Evolutionary conservation across 202 grass and related monocot species (phyloP).

Genomic region (Hordeum pubiflorum): DNA sequence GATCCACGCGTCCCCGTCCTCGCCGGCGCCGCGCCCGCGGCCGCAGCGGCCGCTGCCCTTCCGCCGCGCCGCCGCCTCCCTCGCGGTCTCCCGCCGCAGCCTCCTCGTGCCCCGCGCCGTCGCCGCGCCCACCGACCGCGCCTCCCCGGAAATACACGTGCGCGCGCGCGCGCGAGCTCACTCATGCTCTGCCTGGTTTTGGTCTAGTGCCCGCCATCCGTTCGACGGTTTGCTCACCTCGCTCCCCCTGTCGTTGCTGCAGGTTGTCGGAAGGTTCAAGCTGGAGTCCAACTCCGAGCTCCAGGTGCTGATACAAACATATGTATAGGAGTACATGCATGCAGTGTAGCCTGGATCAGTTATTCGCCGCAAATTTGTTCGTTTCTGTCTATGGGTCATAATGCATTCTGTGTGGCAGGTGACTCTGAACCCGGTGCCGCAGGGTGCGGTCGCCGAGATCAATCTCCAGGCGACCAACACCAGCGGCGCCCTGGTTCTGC

Average conservation of each 20-base stretch:
- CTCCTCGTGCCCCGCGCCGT: conserved; percentile 31
- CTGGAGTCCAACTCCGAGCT: conserved; percentile 77
- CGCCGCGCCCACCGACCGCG: conserved; percentile 25
- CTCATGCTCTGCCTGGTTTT: background rate
- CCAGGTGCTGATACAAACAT: conserved; percentile 39
- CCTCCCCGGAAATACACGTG: conserved; percentile 18
- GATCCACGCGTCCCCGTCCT: conserved; percentile 30
- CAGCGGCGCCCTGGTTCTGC: conserved; percentile 56
- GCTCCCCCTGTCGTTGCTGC: background rate
- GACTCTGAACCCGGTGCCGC: conserved; percentile 27
- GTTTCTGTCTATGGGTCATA: background rate
- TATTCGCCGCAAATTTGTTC: conserved; percentile 5
- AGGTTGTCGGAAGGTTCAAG: conserved; percentile 62
- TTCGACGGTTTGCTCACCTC: conserved; percentile 3
- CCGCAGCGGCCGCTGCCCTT: background rate
- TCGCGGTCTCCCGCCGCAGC: conserved; percentile 26
- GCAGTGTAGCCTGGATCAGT: background rate
- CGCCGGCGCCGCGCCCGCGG: conserved; percentile 1
- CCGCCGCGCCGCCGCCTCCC: background rate
- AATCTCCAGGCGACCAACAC: conserved; percentile 54
- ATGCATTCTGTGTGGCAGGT: conserved; percentile 39
- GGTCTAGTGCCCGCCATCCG: background rate
- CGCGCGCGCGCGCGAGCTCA: background rate
- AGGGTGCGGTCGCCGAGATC: conserved; percentile 36
- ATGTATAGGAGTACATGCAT: background rate